Evolutionary conservation across 768 basidiomycete genomes (phyloP).

Genomic region (Boletus sp.): DNA sequence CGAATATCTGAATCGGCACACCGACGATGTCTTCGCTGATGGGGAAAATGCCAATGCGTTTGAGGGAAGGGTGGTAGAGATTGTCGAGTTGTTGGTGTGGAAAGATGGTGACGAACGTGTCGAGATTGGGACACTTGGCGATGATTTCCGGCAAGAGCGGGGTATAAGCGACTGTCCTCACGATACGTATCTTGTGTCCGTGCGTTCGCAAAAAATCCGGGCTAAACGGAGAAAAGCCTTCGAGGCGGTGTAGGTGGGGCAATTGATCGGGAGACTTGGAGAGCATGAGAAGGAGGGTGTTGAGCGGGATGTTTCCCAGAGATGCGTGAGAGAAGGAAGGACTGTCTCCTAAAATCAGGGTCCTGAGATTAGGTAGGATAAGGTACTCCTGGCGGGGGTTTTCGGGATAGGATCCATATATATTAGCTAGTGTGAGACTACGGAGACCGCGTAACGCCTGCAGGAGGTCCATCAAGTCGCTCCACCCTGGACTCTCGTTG

Average conservation of each 20-base stretch:
- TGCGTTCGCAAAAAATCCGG: constrained; percentile 39
- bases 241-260: constrained; percentile 40
- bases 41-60: constrained; percentile 45
- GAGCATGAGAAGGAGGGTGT: constrained; percentile 39
- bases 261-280: constrained; percentile 33
- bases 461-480: constrained; percentile 38
- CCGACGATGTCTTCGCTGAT: constrained; percentile 35
- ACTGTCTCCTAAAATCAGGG: constrained; percentile 40
- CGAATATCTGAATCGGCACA: constrained; percentile 38
- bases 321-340: constrained; percentile 32
- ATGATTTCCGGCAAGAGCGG: constrained; percentile 37
- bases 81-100: constrained; percentile 34
- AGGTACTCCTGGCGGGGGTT: constrained; percentile 22
- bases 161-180: constrained; percentile 36
- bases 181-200: constrained; percentile 39
- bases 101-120: constrained; percentile 39
- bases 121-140: constrained; percentile 39
- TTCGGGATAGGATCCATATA: constrained; percentile 33
- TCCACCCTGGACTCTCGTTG: constrained; percentile 41
- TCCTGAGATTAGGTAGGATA: constrained; percentile 37
- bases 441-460: constrained; percentile 32
- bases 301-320: constrained; percentile 36
- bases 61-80: constrained; percentile 36
- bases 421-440: constrained; percentile 41
- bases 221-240: constrained; percentile 41